A percentile compares a stretch with the other conserved stretches of the same genome.
Conservation (phyloP, 2,329 filamentous ascomycete genomes). For the Pestalotiopsis sp. region DNA sequence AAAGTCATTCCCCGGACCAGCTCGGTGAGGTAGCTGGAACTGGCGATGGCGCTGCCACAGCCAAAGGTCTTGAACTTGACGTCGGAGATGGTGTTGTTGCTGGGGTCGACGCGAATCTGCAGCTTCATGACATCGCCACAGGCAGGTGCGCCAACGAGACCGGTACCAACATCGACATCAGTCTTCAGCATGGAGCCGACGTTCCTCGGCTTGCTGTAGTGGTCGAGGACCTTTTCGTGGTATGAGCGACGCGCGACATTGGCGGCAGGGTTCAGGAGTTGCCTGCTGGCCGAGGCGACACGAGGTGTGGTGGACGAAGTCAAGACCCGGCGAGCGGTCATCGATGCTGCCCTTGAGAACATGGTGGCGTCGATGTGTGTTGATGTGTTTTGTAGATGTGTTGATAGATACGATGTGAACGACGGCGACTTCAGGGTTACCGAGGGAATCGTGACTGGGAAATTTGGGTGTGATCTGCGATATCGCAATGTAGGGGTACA, state of each 20-base stretch:
- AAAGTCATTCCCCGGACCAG: constrained; percentile 94
- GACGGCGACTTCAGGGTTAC: constrained; percentile 8
- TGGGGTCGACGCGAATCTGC: constrained; percentile 80
- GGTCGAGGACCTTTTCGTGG: constrained; percentile 71
- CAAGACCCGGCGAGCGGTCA: constrained; percentile 42
- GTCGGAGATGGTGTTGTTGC: constrained; percentile 73
- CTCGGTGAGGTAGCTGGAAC: constrained; percentile 91
- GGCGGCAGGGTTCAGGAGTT: constrained; percentile 42
- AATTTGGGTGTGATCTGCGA: constrained; percentile 8
- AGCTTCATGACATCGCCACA: constrained; percentile 95
- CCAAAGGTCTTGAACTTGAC: constrained; percentile 88
- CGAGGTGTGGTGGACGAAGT: constrained; percentile 38
- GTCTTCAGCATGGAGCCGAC: constrained; percentile 76
- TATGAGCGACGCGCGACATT: constrained; percentile 48
- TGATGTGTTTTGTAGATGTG: constrained; percentile 3
- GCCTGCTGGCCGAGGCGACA: constrained; percentile 39
- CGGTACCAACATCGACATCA: constrained; percentile 74
- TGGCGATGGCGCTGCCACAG: constrained; percentile 86
- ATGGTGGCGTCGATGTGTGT: constrained; percentile 17
- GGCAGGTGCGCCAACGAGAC: constrained; percentile 81
- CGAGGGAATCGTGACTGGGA: constrained; percentile 2
- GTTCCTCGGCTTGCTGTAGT: constrained; percentile 80
- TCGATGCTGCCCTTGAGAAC: constrained; percentile 20
- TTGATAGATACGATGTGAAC: not conserved
- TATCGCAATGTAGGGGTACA: not conserved